Evolutionary conservation across 73 alveolate genomes (phyloP).

Genomic region (Paramecium octaurelia): DNA sequence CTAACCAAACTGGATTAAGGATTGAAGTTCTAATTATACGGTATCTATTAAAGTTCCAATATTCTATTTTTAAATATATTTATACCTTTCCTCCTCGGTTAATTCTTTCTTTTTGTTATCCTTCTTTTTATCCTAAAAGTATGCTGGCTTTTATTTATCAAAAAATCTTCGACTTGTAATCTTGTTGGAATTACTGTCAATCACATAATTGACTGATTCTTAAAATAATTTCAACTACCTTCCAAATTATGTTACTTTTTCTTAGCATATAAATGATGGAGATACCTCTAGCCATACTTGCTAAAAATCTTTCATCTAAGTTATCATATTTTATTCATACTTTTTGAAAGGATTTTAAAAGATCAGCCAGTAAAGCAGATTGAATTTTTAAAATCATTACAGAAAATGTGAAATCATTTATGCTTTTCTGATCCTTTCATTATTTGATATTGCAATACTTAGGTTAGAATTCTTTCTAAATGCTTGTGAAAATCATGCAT

Average conservation of each 20-base stretch:
- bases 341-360: background rate
- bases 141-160: constrained; percentile 36
- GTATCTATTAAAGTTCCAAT: background rate
- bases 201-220: constrained; percentile 38
- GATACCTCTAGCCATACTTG: background rate
- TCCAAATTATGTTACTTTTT: background rate
- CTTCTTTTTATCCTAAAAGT: constrained; percentile 24
- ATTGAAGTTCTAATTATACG: background rate
- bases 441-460: background rate
- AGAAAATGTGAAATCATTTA: constrained; percentile 15
- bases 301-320: background rate
- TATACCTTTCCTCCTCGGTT: constrained; percentile 26
- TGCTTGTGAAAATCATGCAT: constrained; percentile 5
- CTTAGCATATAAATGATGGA: background rate
- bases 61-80: background rate
- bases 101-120: background rate
- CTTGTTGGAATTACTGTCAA: background rate
- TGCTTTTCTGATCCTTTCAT: background rate
- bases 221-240: background rate
- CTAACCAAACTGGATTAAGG: background rate
- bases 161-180: constrained; percentile 29
- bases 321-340: background rate
- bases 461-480: background rate
- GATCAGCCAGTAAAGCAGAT: background rate
- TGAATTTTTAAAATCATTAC: background rate